These are phyloP conservation scores for Drechslera avenae DNA, from an alignment of 2,329 filamentous ascomycete species.

Conservation along the genomic window DNA sequence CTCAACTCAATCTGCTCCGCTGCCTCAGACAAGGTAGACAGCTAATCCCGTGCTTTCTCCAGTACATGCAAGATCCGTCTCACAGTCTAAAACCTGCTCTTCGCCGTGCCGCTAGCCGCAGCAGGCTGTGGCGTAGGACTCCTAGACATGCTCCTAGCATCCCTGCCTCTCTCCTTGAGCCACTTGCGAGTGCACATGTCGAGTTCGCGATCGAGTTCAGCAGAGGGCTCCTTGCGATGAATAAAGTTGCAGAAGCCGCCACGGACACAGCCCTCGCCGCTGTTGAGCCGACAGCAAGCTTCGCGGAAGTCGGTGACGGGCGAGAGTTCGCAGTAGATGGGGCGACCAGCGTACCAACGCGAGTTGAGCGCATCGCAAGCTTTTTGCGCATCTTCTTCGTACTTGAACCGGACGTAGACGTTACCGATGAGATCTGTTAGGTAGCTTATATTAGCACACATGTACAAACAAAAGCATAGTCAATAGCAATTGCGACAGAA, in stretches of 20 bases:
- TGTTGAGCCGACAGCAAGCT: constrained; percentile 93
- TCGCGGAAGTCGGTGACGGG: constrained; percentile 98
- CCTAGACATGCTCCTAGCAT: constrained; percentile 78
- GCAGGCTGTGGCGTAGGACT: constrained; percentile 78
- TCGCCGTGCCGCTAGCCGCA: constrained; percentile 49
- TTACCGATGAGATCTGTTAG: constrained; percentile 87
- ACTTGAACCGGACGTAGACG: constrained; percentile 99
- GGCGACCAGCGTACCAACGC: constrained; percentile 94
- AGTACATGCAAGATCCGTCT: no score
- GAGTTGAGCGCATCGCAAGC: constrained; percentile 94
- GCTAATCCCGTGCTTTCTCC: no score
- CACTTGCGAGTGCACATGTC: constrained; percentile 94
- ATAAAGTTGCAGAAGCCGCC: constrained; percentile 99
- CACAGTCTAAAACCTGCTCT: constrained; percentile 10
- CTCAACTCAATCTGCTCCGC: no score
- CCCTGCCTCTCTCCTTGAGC: constrained; percentile 81
- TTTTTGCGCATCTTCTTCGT: constrained; percentile 92
- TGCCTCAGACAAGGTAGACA: no score
- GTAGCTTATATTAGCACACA: constrained; percentile 6
- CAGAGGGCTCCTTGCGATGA: constrained; percentile 89
- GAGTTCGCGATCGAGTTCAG: constrained; percentile 87
- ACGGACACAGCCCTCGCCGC: constrained; percentile 90
- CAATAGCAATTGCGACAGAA: no score
- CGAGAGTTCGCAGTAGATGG: constrained; percentile 96
- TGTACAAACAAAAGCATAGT: not conserved